Base-by-base conservation (phyloP, 345 rosid species). In the Triadica sebifera region DNA sequence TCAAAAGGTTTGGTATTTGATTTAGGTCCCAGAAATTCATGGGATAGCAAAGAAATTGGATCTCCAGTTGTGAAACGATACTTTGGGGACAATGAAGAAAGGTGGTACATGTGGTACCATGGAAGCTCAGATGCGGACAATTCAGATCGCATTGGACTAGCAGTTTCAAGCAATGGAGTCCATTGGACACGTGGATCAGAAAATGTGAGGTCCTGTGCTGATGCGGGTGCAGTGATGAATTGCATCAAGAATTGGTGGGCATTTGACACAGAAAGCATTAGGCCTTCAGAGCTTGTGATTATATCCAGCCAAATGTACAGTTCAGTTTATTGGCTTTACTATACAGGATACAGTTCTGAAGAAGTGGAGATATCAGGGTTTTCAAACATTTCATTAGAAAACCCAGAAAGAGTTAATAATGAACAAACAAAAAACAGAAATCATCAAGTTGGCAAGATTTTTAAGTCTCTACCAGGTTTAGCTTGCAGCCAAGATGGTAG, bases 71-170 rank as follows among this genome's bases (percentile, higher is more conserved):
- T 93, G 75, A 93, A 89, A 84, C 86, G 97, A 76, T 91, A 89
- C 78, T 74, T 88, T 69, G 83, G 94, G 22, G 93, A 91, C 45
- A 89, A 89, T 56, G 91, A 87, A 79, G 98, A 91, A 86, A 91
- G 97, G 75, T 89, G 94, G 98, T 84, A 81, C 77, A 87, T 91
- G 97, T 93, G 97, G 98, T 89, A 93, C 86, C 81, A 85, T 45
- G 97, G 93, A 70, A 86, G 71, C 59, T 57, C 81, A 71, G 91
- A 86, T 78, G 80, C 85, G n/a, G 50, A 63, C 22, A 63, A 66
- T 22, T 46, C 51, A 46, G 70, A 46, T 10, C 55, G 53, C 34
- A 73, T 88, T 7, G 96, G 98, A 5, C 72, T 93, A 73, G 94
- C 90, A 2, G 86, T 88, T 82, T 93, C 98, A 22, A 85, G 83